Evolutionary conservation across 495 filamentous ascomycete species (phyloP), one percentile per base, ranked within the genome.

Genomic region (Xylaria cubensis): DNA sequence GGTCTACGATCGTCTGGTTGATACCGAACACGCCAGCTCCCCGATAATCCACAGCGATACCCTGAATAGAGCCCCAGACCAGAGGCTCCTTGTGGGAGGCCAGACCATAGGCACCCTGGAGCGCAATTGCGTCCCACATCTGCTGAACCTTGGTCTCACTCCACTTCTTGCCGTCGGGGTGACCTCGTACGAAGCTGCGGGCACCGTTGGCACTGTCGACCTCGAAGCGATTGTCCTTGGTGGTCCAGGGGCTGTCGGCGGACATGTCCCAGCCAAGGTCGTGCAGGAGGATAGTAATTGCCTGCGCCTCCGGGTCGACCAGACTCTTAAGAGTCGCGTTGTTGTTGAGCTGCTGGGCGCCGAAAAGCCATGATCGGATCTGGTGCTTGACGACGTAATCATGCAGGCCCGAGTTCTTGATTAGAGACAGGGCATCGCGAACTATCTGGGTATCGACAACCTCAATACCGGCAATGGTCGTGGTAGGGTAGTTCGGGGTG

Each of bases 181-280:
- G 67, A 56, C 19, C 32, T 44, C 88, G 82, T 17, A 97, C 80
- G 48, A 92, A 83, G 65, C 86, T 91, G 1, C 93, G 93, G 75
- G 95, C 93, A 13, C 95, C 95, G 1, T 97, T 92, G 4, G 93
- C 95, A 5, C 95, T 95, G 42, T 93, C 82, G 21, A 84, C 81
- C 73, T 84, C 82, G 72, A 83, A 84, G 41, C 78, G 75, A 29
- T 75, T 74, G 39, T 79, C 78, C 32, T 44, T 61, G 64, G 68
- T 80, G 39, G 78, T 70, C 51, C 73, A 69, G 58, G 77, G 67
- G 36, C 73, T 76, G 69, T 73, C 72, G 6, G 74, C 72, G 42
- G 73, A 59, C 67, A 70, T 72, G 50, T 76, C 68, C 44, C 55
- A 67, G 64, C 78, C 80, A 21, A 81, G 75, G 62, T 81, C 78